Evolutionary conservation across 352 stramenopile genomes (phyloP), one percentile per base, ranked within the genome.

Genomic region (Pythium guiyangense): DNA sequence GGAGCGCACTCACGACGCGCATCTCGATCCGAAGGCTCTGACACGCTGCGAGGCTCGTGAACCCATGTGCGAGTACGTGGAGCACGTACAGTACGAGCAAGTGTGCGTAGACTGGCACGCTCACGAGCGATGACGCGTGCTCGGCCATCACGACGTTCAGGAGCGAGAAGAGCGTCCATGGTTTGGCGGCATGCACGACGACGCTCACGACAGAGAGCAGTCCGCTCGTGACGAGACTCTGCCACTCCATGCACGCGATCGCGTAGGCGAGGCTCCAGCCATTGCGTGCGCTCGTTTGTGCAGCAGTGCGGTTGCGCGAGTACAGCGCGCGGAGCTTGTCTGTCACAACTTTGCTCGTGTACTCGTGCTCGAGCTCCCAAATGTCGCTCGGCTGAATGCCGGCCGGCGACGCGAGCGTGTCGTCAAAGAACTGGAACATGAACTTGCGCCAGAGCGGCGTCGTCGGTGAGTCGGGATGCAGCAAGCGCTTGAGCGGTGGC

Each of bases 91-190:
- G 26, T 31, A 66, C 35, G 17, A 59, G 56, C n/a, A 77, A 29
- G 18, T 63, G 35, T 25, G 27, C 44, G 25, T 60, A 70, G 6
- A 77, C 52, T 17, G 64, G 53, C 11, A 54, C 59, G 45, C 66
- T 59, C 26, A 45, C 52, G 40, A 74, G 69, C 52, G 58, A 67
- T 20, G 27, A 58, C 39, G 50, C 72, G 14, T 66, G 14, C n/a
- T 43, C 37, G 3, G 37, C 75, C 5, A 73, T 63, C 51, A 64
- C 64, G 8, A 63, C 53, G 4, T 6, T 55, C 43, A 81, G 60
- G 49, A 86, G 56, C 55, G 65, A 52, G 58, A 73, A 86, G 3
- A 86, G 66, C 20, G 77, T 60, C 4, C 84, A 57, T 5, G 76
- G 73, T 9, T 70, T 70, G 31, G 60, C 61, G 5, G 69, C 44